phyloP scores from a whole-genome alignment of 768 basidiomycete genomes.

The Antrodiella citrinella region DNA sequence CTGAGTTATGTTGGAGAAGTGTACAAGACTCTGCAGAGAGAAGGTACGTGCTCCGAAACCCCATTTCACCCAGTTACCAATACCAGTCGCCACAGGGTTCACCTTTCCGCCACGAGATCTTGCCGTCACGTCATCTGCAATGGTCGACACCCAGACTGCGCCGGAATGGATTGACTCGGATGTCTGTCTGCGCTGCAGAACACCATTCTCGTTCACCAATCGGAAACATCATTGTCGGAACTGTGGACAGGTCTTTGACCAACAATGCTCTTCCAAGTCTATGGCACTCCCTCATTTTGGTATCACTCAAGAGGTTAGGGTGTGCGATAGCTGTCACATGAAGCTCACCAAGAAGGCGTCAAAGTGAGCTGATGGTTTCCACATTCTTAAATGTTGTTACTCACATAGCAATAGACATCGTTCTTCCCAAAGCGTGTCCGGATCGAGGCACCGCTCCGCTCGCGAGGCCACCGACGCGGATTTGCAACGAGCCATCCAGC shows the following conservation, averaged over 20 bases:
- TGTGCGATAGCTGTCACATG: conserved; percentile 85
- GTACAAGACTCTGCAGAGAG: conserved; percentile 66
- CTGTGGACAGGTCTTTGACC: conserved; percentile 96
- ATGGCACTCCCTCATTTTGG: conserved; percentile 90
- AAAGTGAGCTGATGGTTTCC: conserved; percentile 21
- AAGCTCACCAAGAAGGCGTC: conserved; percentile 61
- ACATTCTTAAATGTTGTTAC: conserved; percentile 14
- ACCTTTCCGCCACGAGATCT: conserved; percentile 79
- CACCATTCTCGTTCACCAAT: conserved; percentile 89
- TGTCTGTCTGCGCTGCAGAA: conserved; percentile 87
- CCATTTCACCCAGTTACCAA: background rate
- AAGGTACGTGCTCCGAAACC: conserved; percentile 44
- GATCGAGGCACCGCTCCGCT: conserved; percentile 43
- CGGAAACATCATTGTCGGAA: conserved; percentile 98
- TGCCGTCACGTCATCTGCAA: conserved; percentile 61
- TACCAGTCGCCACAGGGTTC: conserved; percentile 43
- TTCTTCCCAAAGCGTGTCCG: conserved; percentile 46
- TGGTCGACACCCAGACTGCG: conserved; percentile 86
- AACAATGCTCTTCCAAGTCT: conserved; percentile 79
- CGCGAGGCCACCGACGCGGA: conserved; percentile 76
- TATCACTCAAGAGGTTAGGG: conserved; percentile 85
- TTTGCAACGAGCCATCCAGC: conserved; percentile 86
- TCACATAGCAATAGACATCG: conserved; percentile 45
- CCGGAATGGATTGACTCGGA: conserved; percentile 98
- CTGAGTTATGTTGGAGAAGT: conserved; percentile 72